phyloP scores from a whole-genome alignment of 106 monocot genomes.

The Phalaenopsis aphrodite region DNA sequence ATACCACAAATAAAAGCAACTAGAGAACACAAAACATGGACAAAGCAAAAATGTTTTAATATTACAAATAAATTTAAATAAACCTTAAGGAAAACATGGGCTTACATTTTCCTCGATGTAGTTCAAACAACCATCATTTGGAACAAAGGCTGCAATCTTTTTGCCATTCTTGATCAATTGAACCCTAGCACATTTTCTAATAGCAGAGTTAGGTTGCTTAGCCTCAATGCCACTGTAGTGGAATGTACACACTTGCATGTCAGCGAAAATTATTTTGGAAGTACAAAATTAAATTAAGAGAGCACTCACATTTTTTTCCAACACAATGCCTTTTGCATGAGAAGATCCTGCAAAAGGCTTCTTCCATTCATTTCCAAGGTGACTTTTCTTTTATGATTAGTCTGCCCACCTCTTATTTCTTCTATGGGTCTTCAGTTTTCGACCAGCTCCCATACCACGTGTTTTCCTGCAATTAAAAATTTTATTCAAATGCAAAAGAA shows the following conservation, averaged over 20 bases:
- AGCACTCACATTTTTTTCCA: constrained; percentile 42
- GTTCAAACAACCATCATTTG: constrained; percentile 21
- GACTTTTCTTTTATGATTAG: constrained; percentile 59
- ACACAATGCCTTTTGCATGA: constrained; percentile 58
- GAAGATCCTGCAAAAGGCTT: constrained; percentile 64
- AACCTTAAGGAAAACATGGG: not conserved
- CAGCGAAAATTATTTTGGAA: not conserved
- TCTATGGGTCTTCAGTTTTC: constrained; percentile 66
- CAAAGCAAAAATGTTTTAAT: no score
- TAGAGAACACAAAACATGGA: no score
- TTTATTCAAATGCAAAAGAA: not conserved
- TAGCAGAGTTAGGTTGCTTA: constrained; percentile 19
- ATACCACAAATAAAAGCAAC: no score
- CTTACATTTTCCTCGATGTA: constrained; percentile 26
- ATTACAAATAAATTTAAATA: no score
- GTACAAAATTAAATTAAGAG: not conserved
- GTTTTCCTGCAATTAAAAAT: constrained; percentile 42
- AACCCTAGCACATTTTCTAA: constrained; percentile 19
- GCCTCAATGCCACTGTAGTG: constrained; percentile 18
- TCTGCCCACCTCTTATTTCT: constrained; percentile 63
- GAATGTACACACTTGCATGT: not conserved
- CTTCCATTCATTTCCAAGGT: constrained; percentile 71
- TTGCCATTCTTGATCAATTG: constrained; percentile 23
- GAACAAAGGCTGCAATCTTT: constrained; percentile 22
- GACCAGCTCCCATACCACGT: constrained; percentile 86